Conservation (phyloP, 2,329 filamentous ascomycete species). For the Verticillium longisporum region DNA sequence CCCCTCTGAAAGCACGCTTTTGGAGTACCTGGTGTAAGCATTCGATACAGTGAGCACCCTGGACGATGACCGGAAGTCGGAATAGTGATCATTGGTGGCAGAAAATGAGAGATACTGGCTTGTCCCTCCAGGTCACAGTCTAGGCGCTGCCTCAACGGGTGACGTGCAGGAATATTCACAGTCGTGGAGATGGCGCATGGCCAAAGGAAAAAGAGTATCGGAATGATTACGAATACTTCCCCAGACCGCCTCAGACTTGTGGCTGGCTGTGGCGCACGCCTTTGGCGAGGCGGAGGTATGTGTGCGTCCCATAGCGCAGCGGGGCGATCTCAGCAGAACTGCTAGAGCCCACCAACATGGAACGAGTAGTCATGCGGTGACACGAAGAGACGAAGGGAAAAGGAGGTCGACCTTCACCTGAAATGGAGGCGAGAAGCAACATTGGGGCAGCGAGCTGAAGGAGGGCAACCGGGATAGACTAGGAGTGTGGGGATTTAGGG, state of each 20-base stretch:
- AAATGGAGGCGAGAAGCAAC: constrained; percentile 6
- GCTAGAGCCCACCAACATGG: constrained; percentile 4
- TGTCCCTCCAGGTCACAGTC: background rate
- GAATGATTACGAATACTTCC: background rate
- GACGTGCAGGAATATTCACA: background rate
- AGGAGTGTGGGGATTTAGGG: constrained; percentile 8
- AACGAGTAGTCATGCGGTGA: constrained; percentile 9
- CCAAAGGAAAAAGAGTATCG: background rate
- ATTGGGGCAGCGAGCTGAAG: constrained; percentile 2
- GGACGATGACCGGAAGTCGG: constrained; percentile 7
- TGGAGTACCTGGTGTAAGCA: constrained; percentile 3
- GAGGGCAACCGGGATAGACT: constrained; percentile 2
- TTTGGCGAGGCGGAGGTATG: background rate
- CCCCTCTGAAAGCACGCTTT: background rate
- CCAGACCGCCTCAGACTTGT: background rate
- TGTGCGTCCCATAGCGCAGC: background rate
- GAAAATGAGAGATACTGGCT: background rate
- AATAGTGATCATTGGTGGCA: constrained; percentile 4
- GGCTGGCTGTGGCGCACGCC: background rate
- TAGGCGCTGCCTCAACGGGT: background rate
- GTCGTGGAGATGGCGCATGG: background rate
- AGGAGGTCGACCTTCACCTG: background rate
- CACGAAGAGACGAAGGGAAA: background rate
- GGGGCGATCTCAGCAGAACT: background rate
- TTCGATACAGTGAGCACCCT: constrained; percentile 7